Evolutionary conservation across 495 filamentous ascomycete genomes (phyloP), one percentile per base, ranked within the genome.

Genomic region (Penicillium robsamsonii): DNA sequence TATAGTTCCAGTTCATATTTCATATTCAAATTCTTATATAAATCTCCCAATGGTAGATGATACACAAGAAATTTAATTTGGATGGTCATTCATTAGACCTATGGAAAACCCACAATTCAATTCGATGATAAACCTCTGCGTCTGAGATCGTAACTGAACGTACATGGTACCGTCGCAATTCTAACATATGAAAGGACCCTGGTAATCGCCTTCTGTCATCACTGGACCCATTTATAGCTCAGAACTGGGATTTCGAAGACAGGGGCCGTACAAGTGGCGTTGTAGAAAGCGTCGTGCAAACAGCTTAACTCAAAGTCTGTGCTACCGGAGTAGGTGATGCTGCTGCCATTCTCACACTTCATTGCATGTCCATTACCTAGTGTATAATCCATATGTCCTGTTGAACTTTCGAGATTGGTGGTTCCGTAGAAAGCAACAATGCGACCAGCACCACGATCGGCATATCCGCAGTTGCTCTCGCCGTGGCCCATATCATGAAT

Each of bases 381-480:
- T n/a, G 56, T 60, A 55, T 73, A 73, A 41, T 73, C 70, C 44
- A 73, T 62, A 45, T 61, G 62, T 0, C 66, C 68, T 0, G 35
- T 57, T 0, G 68, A 71, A 11, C 17, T 47, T 29, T 51, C 63
- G 20, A 59, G 27, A 25, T 73, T 56, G 1, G 70, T 71, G 1
- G 54, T 60, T 6, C 70, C 68, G 48, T 73, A 73, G 51, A 73
- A 73, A 12, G 68, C 53, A 35, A 73, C 68, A 40, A 71, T 71
- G 0, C 70, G 52, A 0, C 70, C 70, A 33, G 24, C 20, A 8
- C 64, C 59, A 3, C 70, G 66, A 48, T 73, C 70, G 10, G 64
- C 63, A 55, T 73, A 73, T 0, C 70, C 70, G 35, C 70, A 73
- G 49, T 73, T 73, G 29, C 61, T 68, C 44, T 45, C 66, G 2